Percentiles rank a stretch among this genome's conserved stretches.
phyloP scores from a whole-genome alignment of 495 filamentous ascomycete species.

The Talaromyces liani region DNA sequence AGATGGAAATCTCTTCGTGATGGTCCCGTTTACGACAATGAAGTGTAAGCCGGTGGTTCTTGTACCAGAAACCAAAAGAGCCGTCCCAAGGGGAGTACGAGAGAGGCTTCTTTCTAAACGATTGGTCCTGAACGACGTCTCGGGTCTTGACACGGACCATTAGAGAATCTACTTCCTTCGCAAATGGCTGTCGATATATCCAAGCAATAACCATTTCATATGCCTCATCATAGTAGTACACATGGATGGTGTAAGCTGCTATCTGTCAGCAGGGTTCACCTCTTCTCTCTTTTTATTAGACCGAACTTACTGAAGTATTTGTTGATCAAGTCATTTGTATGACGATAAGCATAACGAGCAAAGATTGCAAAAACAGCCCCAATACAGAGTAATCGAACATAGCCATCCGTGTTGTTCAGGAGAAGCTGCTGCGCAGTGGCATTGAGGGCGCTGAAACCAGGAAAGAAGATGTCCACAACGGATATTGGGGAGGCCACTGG shows the following conservation, averaged over 20 bases:
- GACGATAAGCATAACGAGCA: conserved; percentile 15
- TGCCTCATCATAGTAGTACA: conserved; percentile 20
- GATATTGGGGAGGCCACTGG: conserved; percentile 19
- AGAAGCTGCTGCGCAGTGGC: conserved; percentile 17
- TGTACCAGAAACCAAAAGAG: conserved; percentile 21
- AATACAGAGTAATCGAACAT: conserved; percentile 14
- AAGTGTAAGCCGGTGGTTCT: conserved; percentile 18
- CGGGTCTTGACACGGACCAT: conserved; percentile 16
- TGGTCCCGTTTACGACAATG: conserved; percentile 16
- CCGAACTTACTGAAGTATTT: conserved; percentile 24
- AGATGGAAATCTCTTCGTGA: background rate
- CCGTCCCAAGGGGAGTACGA: conserved; percentile 22
- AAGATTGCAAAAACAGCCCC: conserved; percentile 20
- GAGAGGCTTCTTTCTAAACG: conserved; percentile 21
- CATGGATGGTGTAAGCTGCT: conserved; percentile 20
- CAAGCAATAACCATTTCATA: conserved; percentile 26
- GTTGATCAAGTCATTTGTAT: conserved; percentile 17
- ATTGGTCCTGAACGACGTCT: conserved; percentile 5
- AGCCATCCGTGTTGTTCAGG: conserved; percentile 17
- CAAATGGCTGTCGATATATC: conserved; percentile 20
- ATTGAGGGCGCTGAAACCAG: conserved; percentile 16
- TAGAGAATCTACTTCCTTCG: conserved; percentile 15
- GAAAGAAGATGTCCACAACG: conserved; percentile 19
- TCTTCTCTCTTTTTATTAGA: too few relatives aligned
- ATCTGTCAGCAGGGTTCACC: conserved; percentile 13